Evolutionary conservation across 208 protist species (phyloP), one percentile per base, ranked within the genome.

Genomic region (Crithidia fasciculata): DNA sequence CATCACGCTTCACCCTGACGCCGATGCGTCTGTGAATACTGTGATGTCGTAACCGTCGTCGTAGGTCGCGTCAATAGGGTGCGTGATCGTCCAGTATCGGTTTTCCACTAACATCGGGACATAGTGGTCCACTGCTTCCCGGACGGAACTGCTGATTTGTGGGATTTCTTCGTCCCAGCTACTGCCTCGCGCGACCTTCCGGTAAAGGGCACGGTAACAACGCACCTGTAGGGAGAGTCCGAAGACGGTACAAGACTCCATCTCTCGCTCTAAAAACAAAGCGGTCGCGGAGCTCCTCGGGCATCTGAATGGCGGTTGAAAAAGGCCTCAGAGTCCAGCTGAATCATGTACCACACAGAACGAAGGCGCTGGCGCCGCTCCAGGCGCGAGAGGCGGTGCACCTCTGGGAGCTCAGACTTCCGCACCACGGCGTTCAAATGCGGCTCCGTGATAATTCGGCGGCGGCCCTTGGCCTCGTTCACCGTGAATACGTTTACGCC

Each of bases 241-340:
- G 18, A 3, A 76, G 55, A 0, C 76, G 69, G 59, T 76, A 76
- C 53, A 53, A 68, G 49, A 53, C 7, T 41, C 59, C 18, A 16
- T 68, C 57, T 3, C 47, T 13, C 6, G 28, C 9, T 69, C 18
- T n/a, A n/a, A 78, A 80, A 16, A 78, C 66, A 56, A 76, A 83
- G 5, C 19, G n/a, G 66, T 80, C 74, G 41, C 74, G 72, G 13
- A 68, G 41, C 3, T 39, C 36, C 44, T 80, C 60, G 4, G 67
- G 67, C 12, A 82, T 44, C 3, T 64, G 81, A 13, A 79, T 82
- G 9, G 65, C 53, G n/a, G 71, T 85, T 71, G 72, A 82, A 85
- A 53, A 76, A 79, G 3, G 76, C 76, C 28, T 28, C 28, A 28
- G 28, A 28, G 28, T 28, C 28, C 28, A 28, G 28, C 28, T 28